Evolutionary conservation across 1,284 basidiomycete species (phyloP).

Genomic region (Earliella scabrosa): DNA sequence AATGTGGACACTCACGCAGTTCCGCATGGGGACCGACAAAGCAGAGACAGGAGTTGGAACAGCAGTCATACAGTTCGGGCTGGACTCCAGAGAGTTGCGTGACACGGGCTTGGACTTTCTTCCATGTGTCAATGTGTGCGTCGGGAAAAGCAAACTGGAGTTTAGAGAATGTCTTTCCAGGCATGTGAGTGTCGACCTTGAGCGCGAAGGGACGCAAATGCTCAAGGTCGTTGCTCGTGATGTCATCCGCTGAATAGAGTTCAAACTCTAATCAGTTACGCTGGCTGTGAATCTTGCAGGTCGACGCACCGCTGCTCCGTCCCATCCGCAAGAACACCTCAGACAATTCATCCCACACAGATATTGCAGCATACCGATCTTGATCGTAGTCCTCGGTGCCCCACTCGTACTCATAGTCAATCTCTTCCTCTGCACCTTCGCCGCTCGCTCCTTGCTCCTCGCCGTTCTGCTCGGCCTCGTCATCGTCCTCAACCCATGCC

Average conservation of each 20-base stretch:
- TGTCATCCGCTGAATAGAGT: constrained; percentile 9
- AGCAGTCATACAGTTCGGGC: background rate
- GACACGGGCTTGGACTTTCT: constrained; percentile 4
- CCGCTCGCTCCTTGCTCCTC: background rate
- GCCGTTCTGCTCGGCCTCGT: background rate
- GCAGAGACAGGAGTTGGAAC: constrained; percentile 35
- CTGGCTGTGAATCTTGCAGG: too few relatives aligned
- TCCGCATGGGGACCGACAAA: constrained; percentile 32
- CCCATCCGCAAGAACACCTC: background rate
- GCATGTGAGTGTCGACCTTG: constrained; percentile 25
- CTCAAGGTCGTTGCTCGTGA: constrained; percentile 13
- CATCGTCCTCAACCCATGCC: background rate
- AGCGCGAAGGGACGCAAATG: constrained; percentile 21
- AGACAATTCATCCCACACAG: constrained; percentile 12
- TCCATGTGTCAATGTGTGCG: constrained; percentile 19
- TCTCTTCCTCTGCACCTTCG: background rate
- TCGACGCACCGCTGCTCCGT: background rate
- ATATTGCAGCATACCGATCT: constrained; percentile 6
- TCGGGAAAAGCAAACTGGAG: constrained; percentile 20
- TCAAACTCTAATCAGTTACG: background rate
- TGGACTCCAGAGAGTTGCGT: constrained; percentile 1
- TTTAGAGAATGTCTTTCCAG: constrained; percentile 22
- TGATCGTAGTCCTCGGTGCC: background rate
- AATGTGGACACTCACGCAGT: constrained; percentile 30
- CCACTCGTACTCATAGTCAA: background rate